Evolutionary conservation across 1,139 yeast genomes (phyloP), one percentile per base, ranked within the genome.

Genomic region (Suhomyces choctaworum): DNA sequence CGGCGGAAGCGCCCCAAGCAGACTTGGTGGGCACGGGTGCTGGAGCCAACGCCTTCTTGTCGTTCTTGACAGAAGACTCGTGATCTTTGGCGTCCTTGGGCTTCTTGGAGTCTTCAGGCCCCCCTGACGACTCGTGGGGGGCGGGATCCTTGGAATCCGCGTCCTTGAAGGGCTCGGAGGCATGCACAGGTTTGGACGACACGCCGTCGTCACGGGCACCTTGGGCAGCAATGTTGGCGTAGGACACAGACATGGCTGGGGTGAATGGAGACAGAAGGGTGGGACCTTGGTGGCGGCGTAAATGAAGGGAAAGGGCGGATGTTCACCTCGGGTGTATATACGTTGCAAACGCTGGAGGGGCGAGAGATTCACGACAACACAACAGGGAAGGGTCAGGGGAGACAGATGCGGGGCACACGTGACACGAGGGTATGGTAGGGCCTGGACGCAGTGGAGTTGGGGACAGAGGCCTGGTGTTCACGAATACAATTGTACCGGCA

Each of bases 11-110:
- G 27, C 84, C 85, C 94, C 94, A 83, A 7, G 82, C 87, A 36
- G 80, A 79, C 32, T 75, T 78, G 28, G 73, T 59, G 28, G 94
- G 94, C 36, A 82, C 75, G 7, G 92, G 92, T 29, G 94, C 94
- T 6, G 90, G 90, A 11, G 86, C 80, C 50, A 82, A 68, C 14
- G 64, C 58, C 34, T 65, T 68, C 50, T 67, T 68, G 35, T 57
- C 59, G 46, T 59, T 60, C 37, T 56, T 54, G 19, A 37, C 29
- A 13, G 32, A 24, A 15, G 34, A 31, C 17, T 45, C 31, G 8
- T 45, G 16, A 15, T 36, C 42, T 19, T 40, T 29, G 27, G 42
- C 5, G 1, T 22, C 37, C 25, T 42, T 30, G 28, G 48, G 28
- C 8, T 23, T 27, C 17, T 15, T 28, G 16, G 26, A 13, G 15